Evolutionary conservation across 768 basidiomycete species (phyloP).

Genomic region (Asterophora lycoperdoides): DNA sequence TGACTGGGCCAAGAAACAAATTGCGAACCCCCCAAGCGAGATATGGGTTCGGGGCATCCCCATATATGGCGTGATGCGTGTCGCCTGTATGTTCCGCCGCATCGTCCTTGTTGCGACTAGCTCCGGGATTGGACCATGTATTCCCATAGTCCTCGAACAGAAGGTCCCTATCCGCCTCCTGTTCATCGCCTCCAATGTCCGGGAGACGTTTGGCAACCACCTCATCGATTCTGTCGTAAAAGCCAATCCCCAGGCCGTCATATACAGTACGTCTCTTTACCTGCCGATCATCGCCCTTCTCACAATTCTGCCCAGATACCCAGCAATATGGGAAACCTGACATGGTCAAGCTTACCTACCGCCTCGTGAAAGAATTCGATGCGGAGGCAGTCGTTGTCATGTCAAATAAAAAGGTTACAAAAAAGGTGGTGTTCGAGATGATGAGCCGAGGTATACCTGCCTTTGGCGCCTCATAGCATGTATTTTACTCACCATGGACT

Average conservation of each 20-base stretch:
- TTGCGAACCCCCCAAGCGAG: conserved; percentile 47
- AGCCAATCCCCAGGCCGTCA: conserved; percentile 49
- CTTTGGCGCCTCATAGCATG: conserved; percentile 56
- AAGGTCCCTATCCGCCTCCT: conserved; percentile 49
- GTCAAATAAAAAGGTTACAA: conserved; percentile 53
- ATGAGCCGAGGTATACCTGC: conserved; percentile 58
- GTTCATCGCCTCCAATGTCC: conserved; percentile 60
- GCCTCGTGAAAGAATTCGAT: conserved; percentile 43
- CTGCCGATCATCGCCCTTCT: background rate
- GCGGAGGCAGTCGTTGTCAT: conserved; percentile 56
- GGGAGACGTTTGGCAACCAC: conserved; percentile 57
- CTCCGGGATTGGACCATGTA: conserved; percentile 56
- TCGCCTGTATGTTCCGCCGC: conserved; percentile 51
- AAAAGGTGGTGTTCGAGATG: conserved; percentile 57
- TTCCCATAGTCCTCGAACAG: conserved; percentile 49
- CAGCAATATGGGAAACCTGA: conserved; percentile 43
- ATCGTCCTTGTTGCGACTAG: conserved; percentile 56
- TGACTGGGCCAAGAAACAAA: conserved; percentile 55
- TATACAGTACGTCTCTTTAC: conserved; percentile 42
- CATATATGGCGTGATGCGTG: conserved; percentile 50
- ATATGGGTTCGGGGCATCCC: conserved; percentile 59
- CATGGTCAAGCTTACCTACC: conserved; percentile 44
- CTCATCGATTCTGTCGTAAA: conserved; percentile 51
- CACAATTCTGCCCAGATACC: conserved; percentile 29
- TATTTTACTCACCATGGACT: background rate